Evolutionary conservation across 2,329 filamentous ascomycete genomes (phyloP).

Genomic region (Ascochyta pisi): DNA sequence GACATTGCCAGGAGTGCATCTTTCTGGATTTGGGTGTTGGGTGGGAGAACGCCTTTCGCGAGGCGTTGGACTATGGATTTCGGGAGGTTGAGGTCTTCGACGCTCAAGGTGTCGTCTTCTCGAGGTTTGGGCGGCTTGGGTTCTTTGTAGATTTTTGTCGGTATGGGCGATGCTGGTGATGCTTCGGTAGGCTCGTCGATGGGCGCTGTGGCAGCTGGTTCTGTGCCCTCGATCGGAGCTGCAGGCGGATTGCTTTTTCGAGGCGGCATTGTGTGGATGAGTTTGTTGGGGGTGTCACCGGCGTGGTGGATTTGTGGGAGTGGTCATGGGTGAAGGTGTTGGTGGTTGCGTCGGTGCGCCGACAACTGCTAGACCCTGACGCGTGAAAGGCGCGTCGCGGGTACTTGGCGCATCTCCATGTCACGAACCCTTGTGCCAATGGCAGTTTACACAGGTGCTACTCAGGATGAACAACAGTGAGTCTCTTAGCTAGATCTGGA

Average conservation of each 20-base stretch:
- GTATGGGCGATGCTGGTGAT: constrained; percentile 12
- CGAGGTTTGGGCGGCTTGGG: constrained; percentile 17
- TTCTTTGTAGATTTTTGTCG: constrained; percentile 14
- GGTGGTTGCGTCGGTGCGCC: constrained; percentile 17
- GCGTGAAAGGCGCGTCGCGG: constrained; percentile 30
- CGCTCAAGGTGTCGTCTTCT: constrained; percentile 51
- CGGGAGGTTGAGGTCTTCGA: constrained; percentile 73
- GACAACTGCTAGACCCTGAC: constrained; percentile 32
- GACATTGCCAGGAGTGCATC: constrained; percentile 80
- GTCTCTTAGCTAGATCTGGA: not conserved
- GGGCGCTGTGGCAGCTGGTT: constrained; percentile 3
- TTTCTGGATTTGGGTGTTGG: constrained; percentile 83
- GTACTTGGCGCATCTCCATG: constrained; percentile 10
- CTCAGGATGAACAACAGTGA: not conserved
- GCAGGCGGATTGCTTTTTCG: constrained; percentile 56
- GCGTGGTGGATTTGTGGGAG: constrained; percentile 9
- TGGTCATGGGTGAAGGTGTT: constrained; percentile 21
- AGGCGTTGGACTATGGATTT: constrained; percentile 82
- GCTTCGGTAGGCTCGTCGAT: constrained; percentile 2
- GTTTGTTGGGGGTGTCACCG: constrained; percentile 1
- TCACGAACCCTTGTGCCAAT: constrained; percentile 6
- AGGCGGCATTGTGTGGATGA: constrained; percentile 51
- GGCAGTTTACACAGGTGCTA: not conserved
- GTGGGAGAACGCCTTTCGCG: constrained; percentile 78
- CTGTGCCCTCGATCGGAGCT: constrained; percentile 47